Evolutionary conservation across 257 asterid species (phyloP), one percentile per base, ranked within the genome.

Genomic region (Fraxinus pennsylvanica): DNA sequence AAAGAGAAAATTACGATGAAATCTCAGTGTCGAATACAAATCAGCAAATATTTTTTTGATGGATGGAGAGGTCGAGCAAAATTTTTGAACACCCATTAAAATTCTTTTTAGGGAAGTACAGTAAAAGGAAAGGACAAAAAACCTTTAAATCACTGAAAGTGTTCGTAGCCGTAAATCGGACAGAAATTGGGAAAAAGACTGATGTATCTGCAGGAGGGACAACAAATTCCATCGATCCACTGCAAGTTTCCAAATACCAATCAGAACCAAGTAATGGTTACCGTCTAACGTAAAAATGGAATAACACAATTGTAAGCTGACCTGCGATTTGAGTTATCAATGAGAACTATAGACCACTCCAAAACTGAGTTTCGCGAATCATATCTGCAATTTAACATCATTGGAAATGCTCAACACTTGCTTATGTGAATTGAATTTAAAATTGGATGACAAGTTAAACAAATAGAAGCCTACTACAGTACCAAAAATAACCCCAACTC

Each of bases 261-360:
- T 78, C 72, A 80, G 79, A 80, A 77, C 41, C 30, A 74, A 81
- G 50, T 43, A 84, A n/a, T 21, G 21, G 2, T 59, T 32, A 61
- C 43, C 47, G 45, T 33, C 36, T 17, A 45, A 71, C 75, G 66
- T 41, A 32, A 65, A 81, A 50, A 72, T 6, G 6, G 13, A 73
- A 71, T 29, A 83, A 73, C n/a, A 22, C 29, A 35, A 77, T 29
- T 15, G 76, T n/a, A 65, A 83, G 77, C 88, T 78, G 10, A 94
- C 99, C 98, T 92, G 90, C 97, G 93, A 79, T 94, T 94, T 14
- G 97, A 90, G 88, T 90, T 85, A 84, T 94, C 98, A 78, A 94
- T 86, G 79, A 92, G 97, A 70, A 88, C 82, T 74, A 94, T 88
- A 81, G 98, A 86, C 98, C 98, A 92, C 84, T 94, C 97, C 88